Conservation (phyloP, 2,329 filamentous ascomycete species). For the Apiospora malaysiana region DNA sequence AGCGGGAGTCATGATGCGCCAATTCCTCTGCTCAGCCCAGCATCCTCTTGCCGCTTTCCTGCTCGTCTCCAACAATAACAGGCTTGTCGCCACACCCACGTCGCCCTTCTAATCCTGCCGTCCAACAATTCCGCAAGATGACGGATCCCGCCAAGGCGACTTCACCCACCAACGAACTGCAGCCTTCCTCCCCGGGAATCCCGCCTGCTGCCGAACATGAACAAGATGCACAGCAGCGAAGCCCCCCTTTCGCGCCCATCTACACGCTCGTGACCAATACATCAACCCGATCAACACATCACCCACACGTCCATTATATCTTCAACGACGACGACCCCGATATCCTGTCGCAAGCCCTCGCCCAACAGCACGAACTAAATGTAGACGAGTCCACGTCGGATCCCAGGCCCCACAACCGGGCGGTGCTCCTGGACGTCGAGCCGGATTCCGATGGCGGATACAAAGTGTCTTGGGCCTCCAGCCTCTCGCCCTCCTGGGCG, state of each 20-base stretch:
- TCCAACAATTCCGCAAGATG: constrained; percentile 17
- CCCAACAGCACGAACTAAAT: constrained; percentile 47
- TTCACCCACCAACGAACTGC: constrained; percentile 12
- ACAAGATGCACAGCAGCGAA: constrained; percentile 29
- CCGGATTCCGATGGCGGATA: constrained; percentile 50
- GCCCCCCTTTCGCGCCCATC: constrained; percentile 72
- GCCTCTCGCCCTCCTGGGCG: constrained; percentile 76
- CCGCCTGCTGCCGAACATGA: constrained; percentile 21
- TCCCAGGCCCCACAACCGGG: constrained; percentile 44
- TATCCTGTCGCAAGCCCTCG: constrained; percentile 71
- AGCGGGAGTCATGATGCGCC: constrained; percentile 21
- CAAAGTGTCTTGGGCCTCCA: constrained; percentile 71
- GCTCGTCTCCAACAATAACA: neutral
- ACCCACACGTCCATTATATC: constrained; percentile 89
- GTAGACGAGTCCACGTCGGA: constrained; percentile 38
- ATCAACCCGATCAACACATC: constrained; percentile 74
- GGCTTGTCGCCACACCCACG: constrained; percentile 5
- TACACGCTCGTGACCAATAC: constrained; percentile 85
- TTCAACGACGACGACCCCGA: constrained; percentile 92
- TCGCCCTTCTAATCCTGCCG: neutral
- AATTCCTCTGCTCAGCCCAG: constrained; percentile 18
- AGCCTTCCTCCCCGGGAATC: constrained; percentile 6
- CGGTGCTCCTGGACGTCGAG: constrained; percentile 62
- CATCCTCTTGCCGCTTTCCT: constrained; percentile 21
- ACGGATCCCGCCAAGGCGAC: constrained; percentile 22